phyloP scores from a whole-genome alignment of 2,329 filamentous ascomycete species.

The Aspergillus tamarii region DNA sequence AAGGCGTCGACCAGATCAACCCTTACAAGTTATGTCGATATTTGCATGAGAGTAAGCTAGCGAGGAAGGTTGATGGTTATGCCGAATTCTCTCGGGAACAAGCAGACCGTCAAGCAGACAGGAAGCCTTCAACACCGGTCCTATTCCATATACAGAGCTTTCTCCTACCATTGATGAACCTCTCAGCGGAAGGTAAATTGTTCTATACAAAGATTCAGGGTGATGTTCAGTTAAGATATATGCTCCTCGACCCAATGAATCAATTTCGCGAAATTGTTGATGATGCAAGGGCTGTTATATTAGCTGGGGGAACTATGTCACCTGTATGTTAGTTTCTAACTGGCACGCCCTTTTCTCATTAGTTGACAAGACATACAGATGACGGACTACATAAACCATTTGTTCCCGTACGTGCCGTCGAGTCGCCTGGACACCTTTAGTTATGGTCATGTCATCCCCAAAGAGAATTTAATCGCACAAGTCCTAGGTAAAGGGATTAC shows the following conservation, averaged over 20 bases:
- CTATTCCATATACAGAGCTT: constrained; percentile 69
- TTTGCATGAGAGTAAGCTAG: constrained; percentile 87
- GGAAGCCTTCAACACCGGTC: constrained; percentile 51
- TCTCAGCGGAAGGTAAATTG: constrained; percentile 68
- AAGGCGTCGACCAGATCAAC: constrained; percentile 94
- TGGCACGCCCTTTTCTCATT: neutral
- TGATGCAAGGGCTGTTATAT: constrained; percentile 80
- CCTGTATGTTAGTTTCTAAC: constrained; percentile 55
- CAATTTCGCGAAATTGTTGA: constrained; percentile 88
- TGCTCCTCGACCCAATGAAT: constrained; percentile 86
- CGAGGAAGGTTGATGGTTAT: constrained; percentile 93
- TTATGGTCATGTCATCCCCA: constrained; percentile 91
- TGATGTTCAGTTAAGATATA: constrained; percentile 72
- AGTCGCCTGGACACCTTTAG: constrained; percentile 76
- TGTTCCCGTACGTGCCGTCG: constrained; percentile 74
- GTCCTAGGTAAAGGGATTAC: constrained; percentile 60
- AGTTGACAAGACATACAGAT: constrained; percentile 55
- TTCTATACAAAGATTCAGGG: constrained; percentile 56
- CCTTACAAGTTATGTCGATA: constrained; percentile 86
- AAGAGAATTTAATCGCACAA: constrained; percentile 77
- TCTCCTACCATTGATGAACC: constrained; percentile 81
- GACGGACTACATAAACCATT: constrained; percentile 81
- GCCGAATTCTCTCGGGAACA: constrained; percentile 63
- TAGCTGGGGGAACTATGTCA: constrained; percentile 97
- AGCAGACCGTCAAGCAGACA: constrained; percentile 36